Evolutionary conservation across 2,329 filamentous ascomycete species (phyloP), one percentile per base, ranked within the genome.

Genomic region (Biscogniauxia mediterranea): DNA sequence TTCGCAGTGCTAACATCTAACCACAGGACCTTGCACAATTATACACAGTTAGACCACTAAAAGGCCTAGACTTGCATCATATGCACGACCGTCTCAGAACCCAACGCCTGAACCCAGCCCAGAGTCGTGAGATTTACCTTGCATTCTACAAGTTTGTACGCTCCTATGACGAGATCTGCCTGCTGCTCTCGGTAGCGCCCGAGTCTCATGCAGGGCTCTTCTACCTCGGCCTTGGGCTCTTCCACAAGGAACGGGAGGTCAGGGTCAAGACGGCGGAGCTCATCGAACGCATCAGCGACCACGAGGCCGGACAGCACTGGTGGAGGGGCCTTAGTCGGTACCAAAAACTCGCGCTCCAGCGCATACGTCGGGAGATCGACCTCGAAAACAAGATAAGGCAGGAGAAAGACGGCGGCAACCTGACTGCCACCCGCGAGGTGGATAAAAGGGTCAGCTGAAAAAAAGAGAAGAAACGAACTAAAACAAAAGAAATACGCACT

Each of bases 241-340:
- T 98, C 74, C 95, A 99, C 78, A 92, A 93, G 59, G 88, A 93
- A 66, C 82, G 83, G 42, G 89, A 92, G 56, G 93, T 97, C 11
- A 84, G 95, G 42, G 78, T 89, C 68, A 87, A 87, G 59, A 91
- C 92, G 1, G 89, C 92, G 1, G 91, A 91, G 63, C 78, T 99
- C 42, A 76, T 99, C 21, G 92, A 94, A 67, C 85, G 93, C 21
- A 88, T 99, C 58, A 85, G 88, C 67, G 88, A 89, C 60, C 94
- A 99, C 76, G 90, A 96, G 71, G 95, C 93, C 9, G 95, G 95
- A 1, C 85, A 93, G 70, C 92, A 98, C 77, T 98, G 95, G 83
- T 99, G 94, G 92, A 87, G 84, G 66, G 86, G 87, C 28, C 79
- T 99, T 55, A 95, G 93, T 61, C 83, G 92, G 52, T 99, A 97